phyloP scores from a whole-genome alignment of 768 basidiomycete species.

The Lentinula sp. region DNA sequence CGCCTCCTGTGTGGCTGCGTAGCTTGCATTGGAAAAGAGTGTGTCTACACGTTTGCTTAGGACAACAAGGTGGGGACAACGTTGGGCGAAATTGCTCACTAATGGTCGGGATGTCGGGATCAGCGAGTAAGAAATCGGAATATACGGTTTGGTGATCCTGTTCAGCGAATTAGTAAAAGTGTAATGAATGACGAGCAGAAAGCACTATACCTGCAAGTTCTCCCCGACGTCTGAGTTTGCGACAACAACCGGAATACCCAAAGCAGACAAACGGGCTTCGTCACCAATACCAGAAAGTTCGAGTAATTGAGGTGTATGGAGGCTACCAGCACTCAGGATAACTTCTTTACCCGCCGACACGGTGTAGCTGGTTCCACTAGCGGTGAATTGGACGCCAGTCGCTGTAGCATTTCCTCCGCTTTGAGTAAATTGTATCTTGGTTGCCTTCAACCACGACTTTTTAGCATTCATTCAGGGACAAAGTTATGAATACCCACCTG shows the following conservation, averaged over 20 bases:
- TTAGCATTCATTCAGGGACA: too few relatives aligned
- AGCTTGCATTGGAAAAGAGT: neutral
- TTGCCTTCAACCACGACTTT: neutral
- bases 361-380: conserved; percentile 17
- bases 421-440: conserved; percentile 10
- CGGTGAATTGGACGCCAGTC: conserved; percentile 32
- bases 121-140: neutral
- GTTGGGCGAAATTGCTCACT: neutral
- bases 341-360: conserved; percentile 40
- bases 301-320: conserved; percentile 39
- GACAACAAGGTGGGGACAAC: neutral
- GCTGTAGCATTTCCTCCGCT: conserved; percentile 20
- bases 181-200: neutral
- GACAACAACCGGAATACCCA: conserved; percentile 27
- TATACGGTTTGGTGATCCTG: neutral
- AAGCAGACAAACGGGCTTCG: conserved; percentile 23
- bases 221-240: conserved; percentile 36
- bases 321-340: conserved; percentile 28
- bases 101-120: neutral
- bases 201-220: conserved; percentile 32
- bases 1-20: neutral
- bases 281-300: conserved; percentile 50
- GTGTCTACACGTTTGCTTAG: neutral
- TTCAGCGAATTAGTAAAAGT: neutral
- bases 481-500: conserved; percentile 7